Conservation (phyloP, 2,329 filamentous ascomycete species). For the Thyridium curvatum region DNA sequence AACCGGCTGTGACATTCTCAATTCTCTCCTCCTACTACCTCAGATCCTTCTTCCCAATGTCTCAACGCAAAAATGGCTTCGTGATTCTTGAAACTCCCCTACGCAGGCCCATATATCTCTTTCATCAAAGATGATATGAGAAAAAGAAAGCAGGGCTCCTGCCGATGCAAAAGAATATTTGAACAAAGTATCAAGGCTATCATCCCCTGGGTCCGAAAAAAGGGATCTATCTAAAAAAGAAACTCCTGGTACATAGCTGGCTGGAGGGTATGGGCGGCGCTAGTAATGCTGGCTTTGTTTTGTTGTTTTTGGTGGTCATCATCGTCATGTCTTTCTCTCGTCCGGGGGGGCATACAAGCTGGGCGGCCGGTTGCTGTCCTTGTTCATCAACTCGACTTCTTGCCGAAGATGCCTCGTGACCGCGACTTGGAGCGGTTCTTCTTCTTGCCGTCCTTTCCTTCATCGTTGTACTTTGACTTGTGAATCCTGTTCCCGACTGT, state of each 20-base stretch:
- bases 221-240: slow-evolving; percentile 1
- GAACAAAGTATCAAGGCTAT: too few species aligned
- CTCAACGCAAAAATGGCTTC: too few species aligned
- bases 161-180: too few species aligned
- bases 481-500: slow-evolving; percentile 65
- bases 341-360: neutral
- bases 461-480: slow-evolving; percentile 85
- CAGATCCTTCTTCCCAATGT: too few species aligned
- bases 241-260: neutral
- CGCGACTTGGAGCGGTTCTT: slow-evolving; percentile 71
- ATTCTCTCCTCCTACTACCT: too few species aligned
- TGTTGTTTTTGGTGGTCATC: slow-evolving; percentile 6
- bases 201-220: neutral
- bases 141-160: too few species aligned
- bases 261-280: too few species aligned
- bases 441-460: slow-evolving; percentile 53
- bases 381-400: slow-evolving; percentile 13
- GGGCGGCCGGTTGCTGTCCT: slow-evolving; percentile 1
- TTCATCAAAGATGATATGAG: too few species aligned
- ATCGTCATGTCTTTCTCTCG: slow-evolving; percentile 8
- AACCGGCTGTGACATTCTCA: too few species aligned
- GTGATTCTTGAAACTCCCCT: too few species aligned
- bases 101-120: too few species aligned
- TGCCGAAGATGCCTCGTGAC: slow-evolving; percentile 61
- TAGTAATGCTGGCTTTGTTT: neutral